Conservation (phyloP, 169 alveolate species). For the Eimeria necatrix region DNA sequence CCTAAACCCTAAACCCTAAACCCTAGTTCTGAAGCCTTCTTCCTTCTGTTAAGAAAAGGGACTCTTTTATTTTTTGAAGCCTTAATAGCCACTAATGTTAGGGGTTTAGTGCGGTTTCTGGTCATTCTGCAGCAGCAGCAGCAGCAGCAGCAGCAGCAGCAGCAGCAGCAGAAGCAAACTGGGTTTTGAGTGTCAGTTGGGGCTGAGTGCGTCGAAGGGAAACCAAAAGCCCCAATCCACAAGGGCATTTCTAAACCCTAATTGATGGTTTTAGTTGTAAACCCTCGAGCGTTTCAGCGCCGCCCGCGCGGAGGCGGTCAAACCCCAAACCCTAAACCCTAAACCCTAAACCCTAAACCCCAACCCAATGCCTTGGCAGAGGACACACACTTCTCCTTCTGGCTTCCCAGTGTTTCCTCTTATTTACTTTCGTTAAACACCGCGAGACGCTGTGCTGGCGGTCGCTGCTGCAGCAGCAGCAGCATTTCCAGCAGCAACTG, state of each 20-base stretch:
- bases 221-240: conserved; percentile 16
- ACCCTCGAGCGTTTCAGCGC: not conserved
- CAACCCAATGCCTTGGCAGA: not conserved
- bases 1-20: not conserved
- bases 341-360: not conserved
- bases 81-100: too few species aligned
- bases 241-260: not conserved
- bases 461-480: too few species aligned
- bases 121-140: not conserved
- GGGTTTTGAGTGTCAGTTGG: not conserved
- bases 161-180: not conserved
- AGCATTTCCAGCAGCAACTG: not conserved
- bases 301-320: not conserved
- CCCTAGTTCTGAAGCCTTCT: not conserved
- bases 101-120: too few species aligned
- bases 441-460: too few species aligned
- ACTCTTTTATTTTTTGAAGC: too few species aligned
- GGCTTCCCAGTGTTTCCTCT: not conserved
- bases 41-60: too few species aligned
- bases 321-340: not conserved
- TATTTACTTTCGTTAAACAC: too few species aligned
- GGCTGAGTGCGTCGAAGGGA: not conserved
- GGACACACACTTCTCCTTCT: not conserved
- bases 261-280: not conserved
- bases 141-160: conserved; percentile 25